Conservation (phyloP, 1,139 yeast genomes). For the Candida dubliniensis region DNA sequence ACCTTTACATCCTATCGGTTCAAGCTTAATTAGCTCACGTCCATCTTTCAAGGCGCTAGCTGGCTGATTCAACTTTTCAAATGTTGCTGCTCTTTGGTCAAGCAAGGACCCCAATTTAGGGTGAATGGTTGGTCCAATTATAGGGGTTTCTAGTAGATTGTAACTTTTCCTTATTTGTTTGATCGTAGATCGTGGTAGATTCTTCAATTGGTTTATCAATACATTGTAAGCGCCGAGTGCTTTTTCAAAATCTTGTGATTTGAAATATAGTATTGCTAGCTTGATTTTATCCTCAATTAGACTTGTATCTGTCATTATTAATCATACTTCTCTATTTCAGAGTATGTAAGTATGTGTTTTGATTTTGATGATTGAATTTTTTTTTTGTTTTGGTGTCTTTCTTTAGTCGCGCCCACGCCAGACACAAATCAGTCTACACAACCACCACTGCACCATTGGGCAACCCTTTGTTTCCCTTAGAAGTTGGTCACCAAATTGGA, state of each 20-base stretch:
- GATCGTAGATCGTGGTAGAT: constrained; percentile 16
- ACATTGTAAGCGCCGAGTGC: constrained; percentile 29
- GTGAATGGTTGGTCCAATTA: constrained; percentile 27
- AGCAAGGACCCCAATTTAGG: constrained; percentile 25
- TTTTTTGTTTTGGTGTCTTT: no score
- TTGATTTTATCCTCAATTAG: constrained; percentile 29
- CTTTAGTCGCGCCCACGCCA: no score
- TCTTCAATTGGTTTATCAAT: constrained; percentile 19
- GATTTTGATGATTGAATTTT: neutral
- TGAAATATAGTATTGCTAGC: constrained; percentile 36
- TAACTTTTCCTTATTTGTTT: constrained; percentile 22
- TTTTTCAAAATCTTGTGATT: constrained; percentile 26
- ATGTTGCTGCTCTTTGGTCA: constrained; percentile 61
- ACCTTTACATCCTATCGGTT: constrained; percentile 61
- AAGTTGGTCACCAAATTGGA: no score
- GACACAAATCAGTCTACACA: no score
- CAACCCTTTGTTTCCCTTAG: no score
- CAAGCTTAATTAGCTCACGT: constrained; percentile 38
- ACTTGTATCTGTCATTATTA: neutral
- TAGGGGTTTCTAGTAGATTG: constrained; percentile 24
- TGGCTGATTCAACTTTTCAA: constrained; percentile 47
- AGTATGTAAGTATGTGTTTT: neutral
- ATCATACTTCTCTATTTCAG: no score
- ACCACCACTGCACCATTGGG: no score
- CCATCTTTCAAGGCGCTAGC: constrained; percentile 49